Percentiles rank a stretch among this genome's conserved stretches.
phyloP scores from a whole-genome alignment of 805 yeast species.

The Nakazawaea ishiwadae region DNA sequence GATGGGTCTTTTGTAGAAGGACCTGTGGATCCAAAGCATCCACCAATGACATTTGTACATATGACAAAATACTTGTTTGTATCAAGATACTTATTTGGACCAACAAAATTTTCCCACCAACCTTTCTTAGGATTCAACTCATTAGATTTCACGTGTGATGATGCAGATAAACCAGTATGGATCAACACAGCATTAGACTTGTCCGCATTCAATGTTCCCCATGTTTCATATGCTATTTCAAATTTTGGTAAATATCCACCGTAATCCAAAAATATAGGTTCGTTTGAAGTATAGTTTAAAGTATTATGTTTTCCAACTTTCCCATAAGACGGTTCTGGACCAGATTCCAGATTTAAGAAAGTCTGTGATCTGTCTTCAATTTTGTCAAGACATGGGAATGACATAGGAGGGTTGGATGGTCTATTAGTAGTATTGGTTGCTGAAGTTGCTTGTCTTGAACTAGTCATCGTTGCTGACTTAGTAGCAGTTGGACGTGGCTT shows the following conservation, averaged over 20 bases:
- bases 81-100: slow-evolving; percentile 75
- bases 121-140: slow-evolving; percentile 65
- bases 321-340: slow-evolving; percentile 86
- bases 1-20: slow-evolving; percentile 80
- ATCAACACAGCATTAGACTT: slow-evolving; percentile 71
- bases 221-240: slow-evolving; percentile 86
- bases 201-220: slow-evolving; percentile 70
- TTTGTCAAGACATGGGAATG: slow-evolving; percentile 84
- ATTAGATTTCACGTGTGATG: slow-evolving; percentile 89
- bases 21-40: slow-evolving; percentile 94
- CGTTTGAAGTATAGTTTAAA: slow-evolving; percentile 44
- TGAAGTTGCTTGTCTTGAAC: slow-evolving; percentile 8
- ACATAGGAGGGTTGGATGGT: slow-evolving; percentile 59
- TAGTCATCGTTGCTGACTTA: slow-evolving; percentile 10
- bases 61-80: slow-evolving; percentile 77
- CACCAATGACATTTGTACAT: slow-evolving; percentile 90
- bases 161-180: slow-evolving; percentile 90
- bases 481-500: slow-evolving; percentile 16
- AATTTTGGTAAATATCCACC: slow-evolving; percentile 75
- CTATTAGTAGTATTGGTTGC: background rate
- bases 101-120: slow-evolving; percentile 96
- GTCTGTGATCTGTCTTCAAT: slow-evolving; percentile 48
- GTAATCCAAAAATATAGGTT: slow-evolving; percentile 70
- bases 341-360: slow-evolving; percentile 43
- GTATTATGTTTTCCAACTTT: slow-evolving; percentile 63